Evolutionary conservation across 2,329 filamentous ascomycete species (phyloP), one percentile per base, ranked within the genome.

Genomic region (Xylariales sp.): DNA sequence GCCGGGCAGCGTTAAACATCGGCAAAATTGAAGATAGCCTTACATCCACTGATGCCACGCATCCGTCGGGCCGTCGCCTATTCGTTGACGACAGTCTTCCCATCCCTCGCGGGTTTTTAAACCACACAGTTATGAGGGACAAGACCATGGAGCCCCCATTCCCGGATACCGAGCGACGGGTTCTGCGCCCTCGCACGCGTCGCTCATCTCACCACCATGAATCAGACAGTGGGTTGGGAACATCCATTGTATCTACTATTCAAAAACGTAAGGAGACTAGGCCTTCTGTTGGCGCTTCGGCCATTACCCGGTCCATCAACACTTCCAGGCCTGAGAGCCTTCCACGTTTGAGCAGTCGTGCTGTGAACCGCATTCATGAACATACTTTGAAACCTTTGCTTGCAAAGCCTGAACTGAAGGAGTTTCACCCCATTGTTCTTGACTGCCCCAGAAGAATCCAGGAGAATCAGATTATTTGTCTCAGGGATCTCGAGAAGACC

Each of bases 401-500:
- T 65, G 86, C 87, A 71, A 91, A 94, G 76, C 81, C 89, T 28
- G 84, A 86, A 39, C 86, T 97, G 69, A 92, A 93, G 79, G 89
- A 91, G 56, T 97, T 97, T 79, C 91, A 93, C 78, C 85, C 91
- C 56, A 88, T 97, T 74, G 86, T 97, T 71, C 85, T 91, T 73
- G 91, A 93, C 79, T 89, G 94, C 71, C 93, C 93, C 55, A 86
- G 87, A 79, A 91, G 91, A 77, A 96, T 97, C 78, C 88, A 89
- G 76, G 88, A 90, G 77, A 94, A 93, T 80, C 90, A 96, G 75
- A 96, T 98, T 76, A 90, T 92, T 79, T 97, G 92, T 82, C 88
- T 98, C 63, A 90, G 95, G 80, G 95, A 98, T 81, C 87, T 98
- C 57, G 95, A 98, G 82, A 97, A 97, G 87, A 95, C 91, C 9